A percentile compares a stretch with the other conserved stretches of the same genome.
Evolutionary conservation across 2,329 filamentous ascomycete genomes (phyloP).

Genomic region (Aspergillus unguis): DNA sequence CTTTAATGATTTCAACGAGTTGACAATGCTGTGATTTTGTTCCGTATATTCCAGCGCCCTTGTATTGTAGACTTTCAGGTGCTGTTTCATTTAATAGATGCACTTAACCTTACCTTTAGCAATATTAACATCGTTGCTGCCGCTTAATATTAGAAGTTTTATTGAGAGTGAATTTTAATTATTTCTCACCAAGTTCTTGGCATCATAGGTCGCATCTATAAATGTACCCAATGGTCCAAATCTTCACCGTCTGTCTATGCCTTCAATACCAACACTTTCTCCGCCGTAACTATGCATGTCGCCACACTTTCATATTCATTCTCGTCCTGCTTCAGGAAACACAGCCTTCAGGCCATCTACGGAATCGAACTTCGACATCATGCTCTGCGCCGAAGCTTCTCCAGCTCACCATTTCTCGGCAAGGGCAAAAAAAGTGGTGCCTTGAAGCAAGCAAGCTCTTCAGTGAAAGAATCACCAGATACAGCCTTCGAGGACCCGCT

Average conservation of each 20-base stretch:
- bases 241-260: too few relatives aligned
- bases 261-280: background rate
- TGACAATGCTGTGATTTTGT: slow-evolving; percentile 1
- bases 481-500: slow-evolving; percentile 51
- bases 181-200: too few relatives aligned
- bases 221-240: too few relatives aligned
- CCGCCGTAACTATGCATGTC: background rate
- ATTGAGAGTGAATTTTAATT: too few relatives aligned
- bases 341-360: background rate
- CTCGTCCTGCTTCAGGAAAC: background rate
- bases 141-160: too few relatives aligned
- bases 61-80: background rate
- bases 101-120: too few relatives aligned
- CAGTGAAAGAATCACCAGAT: slow-evolving; percentile 29
- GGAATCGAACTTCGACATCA: slow-evolving; percentile 1
- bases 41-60: background rate
- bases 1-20: slow-evolving; percentile 31
- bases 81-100: too few relatives aligned
- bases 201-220: too few relatives aligned
- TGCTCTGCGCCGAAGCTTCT: slow-evolving; percentile 34
- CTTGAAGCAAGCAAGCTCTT: slow-evolving; percentile 42
- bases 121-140: too few relatives aligned
- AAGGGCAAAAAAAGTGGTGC: slow-evolving; percentile 58
- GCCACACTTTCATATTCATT: background rate
- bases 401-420: slow-evolving; percentile 38